Base-by-base conservation (phyloP, 108 stramenopile species). In the Pinguiococcus pyrenoidosus region DNA sequence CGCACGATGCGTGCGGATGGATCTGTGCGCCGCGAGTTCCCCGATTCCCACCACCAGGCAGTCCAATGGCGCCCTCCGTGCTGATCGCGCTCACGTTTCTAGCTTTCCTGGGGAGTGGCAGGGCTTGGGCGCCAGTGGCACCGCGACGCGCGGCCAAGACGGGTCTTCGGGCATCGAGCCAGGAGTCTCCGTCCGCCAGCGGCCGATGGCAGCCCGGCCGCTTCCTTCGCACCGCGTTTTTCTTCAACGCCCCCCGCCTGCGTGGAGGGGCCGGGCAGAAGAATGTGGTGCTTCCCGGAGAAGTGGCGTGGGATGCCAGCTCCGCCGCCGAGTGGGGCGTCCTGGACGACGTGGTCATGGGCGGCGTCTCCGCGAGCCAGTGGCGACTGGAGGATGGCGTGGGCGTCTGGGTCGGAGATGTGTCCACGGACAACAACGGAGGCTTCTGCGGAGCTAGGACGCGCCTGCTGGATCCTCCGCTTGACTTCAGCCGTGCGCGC, bases 261-360 rank as follows among this genome's bases (percentile, higher is more conserved):
- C 17, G 17, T 8, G 21, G 16, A 16, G 6, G 39, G 2, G 18
- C 18, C 2, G 8, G 39, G 16, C 17, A 40, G 16, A 40, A 40
- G 17, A 40, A 40, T 16, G 18, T 8, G 2, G 1, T 8, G 18
- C 18, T 8, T n/a, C 1, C 16, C n/a, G 39, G 8, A 1, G 16
- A 2, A 3, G 1, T 17, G 1, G 39, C 39, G 9, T 2, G 9
- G 13, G 39, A 16, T 17, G 9, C 16, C 2, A 17, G 18, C 16
- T 2, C 5, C 16, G 8, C 39, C 17, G 16, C 17, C 16, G 18
- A 63, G 49, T 63, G 62, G 57, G 65, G 62, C 6, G 50, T 56
- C 18, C 62, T 66, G 12, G 62, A 62, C 21, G 61, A 62, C 29
- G 53, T 66, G 48, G 67, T 68, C 1, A 68, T 68, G 67, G 67